Base-by-base conservation (phyloP, 2,329 filamentous ascomycete genomes). In the Phialophora verrucosa region DNA sequence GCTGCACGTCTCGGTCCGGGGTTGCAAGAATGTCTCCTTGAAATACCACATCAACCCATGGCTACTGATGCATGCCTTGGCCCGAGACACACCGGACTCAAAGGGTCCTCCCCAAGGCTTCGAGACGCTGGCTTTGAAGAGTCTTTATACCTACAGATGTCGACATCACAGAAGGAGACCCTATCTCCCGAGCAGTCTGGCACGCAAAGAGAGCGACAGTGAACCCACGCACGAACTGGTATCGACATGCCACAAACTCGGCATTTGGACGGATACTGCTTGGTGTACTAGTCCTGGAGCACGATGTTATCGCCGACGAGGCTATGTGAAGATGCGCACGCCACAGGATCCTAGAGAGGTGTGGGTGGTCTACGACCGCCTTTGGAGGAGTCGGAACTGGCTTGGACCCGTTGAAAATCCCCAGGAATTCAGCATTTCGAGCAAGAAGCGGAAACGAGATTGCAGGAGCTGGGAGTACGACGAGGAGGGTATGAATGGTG, bases 21-120 rank as follows among this genome's bases (percentile, higher is more conserved):
- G 86, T 23, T 88, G 86, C 79, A 87, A 88, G 76, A 87, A 88
- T 74, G 86, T 88, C 44, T 87, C 85, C 12, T 82, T 88, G 70
- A 88, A 88, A 73, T 88, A 88, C 73, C 85, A 88, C 72, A 85
- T 88, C 66, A 84, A 87, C 61, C 86, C 86, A 1, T 87, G 86
- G 70, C 79, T 84, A 57, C 81, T 78, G 53, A 79, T 83, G 78
- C 81, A 80, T 63, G 79, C 78, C 4, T 71, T 81, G 35, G 67
- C 71, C n/a, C 56, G 53, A 32, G 58, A 70, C 49, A 62, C 59
- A 29, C 59, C 63, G 42, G 32, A 63, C n/a, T 47, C 59, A 29
- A 25, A 20, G 23, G 59, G 66, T 27, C 59, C 65, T 17, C 59
- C 65, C 23, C 51, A 78, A 78, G 67, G 78, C 74, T 81, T 73